A percentile compares a stretch with the other conserved stretches of the same genome.
phyloP scores from a whole-genome alignment of 768 basidiomycete genomes.

The Boletus sp. region DNA sequence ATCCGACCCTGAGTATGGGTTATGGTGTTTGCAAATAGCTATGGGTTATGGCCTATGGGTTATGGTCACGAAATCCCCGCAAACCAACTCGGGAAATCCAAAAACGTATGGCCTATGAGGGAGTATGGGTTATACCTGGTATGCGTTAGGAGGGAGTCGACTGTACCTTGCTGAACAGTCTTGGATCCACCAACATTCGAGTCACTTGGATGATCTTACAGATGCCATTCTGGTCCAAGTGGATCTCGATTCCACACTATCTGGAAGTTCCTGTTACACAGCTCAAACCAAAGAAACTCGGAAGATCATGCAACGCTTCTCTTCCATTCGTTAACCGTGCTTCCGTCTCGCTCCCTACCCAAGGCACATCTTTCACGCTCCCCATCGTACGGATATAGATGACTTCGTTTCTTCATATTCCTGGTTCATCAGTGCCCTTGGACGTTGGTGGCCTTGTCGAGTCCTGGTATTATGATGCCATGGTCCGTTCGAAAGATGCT shows the following conservation, averaged over 20 bases:
- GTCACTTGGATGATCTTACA: constrained; percentile 68
- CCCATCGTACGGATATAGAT: constrained; percentile 37
- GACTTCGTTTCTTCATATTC: constrained; percentile 64
- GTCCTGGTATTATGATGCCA: constrained; percentile 73
- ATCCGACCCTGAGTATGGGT: no score
- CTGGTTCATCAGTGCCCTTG: constrained; percentile 91
- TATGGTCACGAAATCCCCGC: no score
- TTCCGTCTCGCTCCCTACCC: constrained; percentile 88
- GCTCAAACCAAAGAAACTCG: constrained; percentile 16
- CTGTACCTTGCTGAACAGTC: constrained; percentile 96
- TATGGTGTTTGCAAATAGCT: no score
- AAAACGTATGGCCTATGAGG: no score
- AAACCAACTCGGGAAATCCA: no score
- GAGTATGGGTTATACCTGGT: no score
- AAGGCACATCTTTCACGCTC: constrained; percentile 70
- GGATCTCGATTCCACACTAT: constrained; percentile 34
- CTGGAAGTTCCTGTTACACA: constrained; percentile 25
- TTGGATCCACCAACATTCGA: constrained; percentile 92
- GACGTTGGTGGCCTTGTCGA: constrained; percentile 88
- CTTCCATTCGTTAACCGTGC: constrained; percentile 93
- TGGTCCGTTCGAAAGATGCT: constrained; percentile 61
- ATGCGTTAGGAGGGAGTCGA: no score
- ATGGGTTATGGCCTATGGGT: no score
- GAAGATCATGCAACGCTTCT: constrained; percentile 31
- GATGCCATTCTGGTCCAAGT: constrained; percentile 49